Evolutionary conservation across 139 green algal genomes (phyloP).

Genomic region (Auxenochlorella protothecoides): DNA sequence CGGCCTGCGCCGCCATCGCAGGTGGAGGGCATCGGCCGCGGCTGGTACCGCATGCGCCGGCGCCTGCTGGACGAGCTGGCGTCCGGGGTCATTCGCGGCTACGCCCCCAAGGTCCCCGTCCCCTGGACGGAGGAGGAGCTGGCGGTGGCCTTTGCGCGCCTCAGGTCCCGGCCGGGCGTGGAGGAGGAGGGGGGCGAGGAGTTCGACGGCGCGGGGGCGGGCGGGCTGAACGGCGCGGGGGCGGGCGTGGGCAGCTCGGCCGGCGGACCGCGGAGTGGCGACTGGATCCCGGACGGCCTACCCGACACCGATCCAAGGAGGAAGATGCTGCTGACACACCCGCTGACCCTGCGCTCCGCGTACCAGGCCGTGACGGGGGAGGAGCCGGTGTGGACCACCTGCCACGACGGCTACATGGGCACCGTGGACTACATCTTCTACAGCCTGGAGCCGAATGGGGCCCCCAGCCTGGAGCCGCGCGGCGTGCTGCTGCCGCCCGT

Average conservation of each 20-base stretch:
- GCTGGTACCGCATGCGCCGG: neutral
- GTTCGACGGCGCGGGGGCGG: neutral
- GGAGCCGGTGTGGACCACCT: slow-evolving; percentile 51
- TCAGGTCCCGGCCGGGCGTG: neutral
- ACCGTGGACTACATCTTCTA: slow-evolving; percentile 73
- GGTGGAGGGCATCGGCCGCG: neutral
- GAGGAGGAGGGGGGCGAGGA: neutral
- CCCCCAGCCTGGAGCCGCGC: slow-evolving; percentile 29
- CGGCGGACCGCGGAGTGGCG: no score
- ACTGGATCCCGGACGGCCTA: no score
- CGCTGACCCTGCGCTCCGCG: slow-evolving; percentile 10
- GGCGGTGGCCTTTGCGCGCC: slow-evolving; percentile 1
- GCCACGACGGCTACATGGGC: slow-evolving; percentile 54
- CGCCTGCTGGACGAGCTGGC: neutral
- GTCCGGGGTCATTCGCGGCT: no score
- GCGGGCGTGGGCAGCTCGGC: neutral
- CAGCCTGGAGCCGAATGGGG: slow-evolving; percentile 4
- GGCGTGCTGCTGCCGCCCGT: slow-evolving; percentile 41
- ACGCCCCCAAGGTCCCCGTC: neutral
- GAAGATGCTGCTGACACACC: neutral
- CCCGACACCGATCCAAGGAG: neutral
- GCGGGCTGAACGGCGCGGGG: neutral
- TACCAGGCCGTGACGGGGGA: slow-evolving; percentile 17
- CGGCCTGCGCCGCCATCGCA: neutral
- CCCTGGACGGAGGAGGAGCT: slow-evolving; percentile 18